Evolutionary conservation across 495 filamentous ascomycete genomes (phyloP).

Genomic region (Evansstolkia leycettana): DNA sequence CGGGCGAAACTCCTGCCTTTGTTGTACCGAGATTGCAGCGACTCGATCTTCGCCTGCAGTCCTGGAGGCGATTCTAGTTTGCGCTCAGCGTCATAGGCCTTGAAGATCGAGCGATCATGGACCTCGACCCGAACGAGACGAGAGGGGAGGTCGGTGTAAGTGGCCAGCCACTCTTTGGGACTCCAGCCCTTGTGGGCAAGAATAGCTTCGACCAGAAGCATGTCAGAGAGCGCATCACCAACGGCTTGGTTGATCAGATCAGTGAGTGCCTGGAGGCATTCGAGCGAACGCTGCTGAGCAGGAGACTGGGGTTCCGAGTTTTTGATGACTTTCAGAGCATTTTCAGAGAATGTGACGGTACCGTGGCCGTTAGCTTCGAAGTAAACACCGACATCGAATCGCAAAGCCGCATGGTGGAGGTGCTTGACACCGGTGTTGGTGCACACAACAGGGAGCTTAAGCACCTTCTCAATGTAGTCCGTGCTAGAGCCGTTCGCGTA

Average conservation of each 20-base stretch:
- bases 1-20: constrained; percentile 83
- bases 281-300: constrained; percentile 73
- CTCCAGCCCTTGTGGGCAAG: constrained; percentile 91
- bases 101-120: constrained; percentile 72
- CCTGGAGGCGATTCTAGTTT: constrained; percentile 67
- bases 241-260: constrained; percentile 96
- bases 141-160: constrained; percentile 93
- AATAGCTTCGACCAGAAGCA: constrained; percentile 92
- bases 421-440: constrained; percentile 95
- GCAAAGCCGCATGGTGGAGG: constrained; percentile 85
- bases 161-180: constrained; percentile 80
- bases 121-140: constrained; percentile 89
- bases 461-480: constrained; percentile 73
- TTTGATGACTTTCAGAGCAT: constrained; percentile 63
- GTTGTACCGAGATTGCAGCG: constrained; percentile 77
- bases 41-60: constrained; percentile 75
- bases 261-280: constrained; percentile 66
- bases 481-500: constrained; percentile 97
- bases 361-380: constrained; percentile 98
- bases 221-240: constrained; percentile 88
- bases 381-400: constrained; percentile 90
- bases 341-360: constrained; percentile 84
- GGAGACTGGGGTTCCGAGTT: constrained; percentile 76
- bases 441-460: constrained; percentile 83
- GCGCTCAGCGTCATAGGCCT: constrained; percentile 83